Conservation (phyloP, 2,329 filamentous ascomycete species). For the Drechslerella coelobrocha region DNA sequence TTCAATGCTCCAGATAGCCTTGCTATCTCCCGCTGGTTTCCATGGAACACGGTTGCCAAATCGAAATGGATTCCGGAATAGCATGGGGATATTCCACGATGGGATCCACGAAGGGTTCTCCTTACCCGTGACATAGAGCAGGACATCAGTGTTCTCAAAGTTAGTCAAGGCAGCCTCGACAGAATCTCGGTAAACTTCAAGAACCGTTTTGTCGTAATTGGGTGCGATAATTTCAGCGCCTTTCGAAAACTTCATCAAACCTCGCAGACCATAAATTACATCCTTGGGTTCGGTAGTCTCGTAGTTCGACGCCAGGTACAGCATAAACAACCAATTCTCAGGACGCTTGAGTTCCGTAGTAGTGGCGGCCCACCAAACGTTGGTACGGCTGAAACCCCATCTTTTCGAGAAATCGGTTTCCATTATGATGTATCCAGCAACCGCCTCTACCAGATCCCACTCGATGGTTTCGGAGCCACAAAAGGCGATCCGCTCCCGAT, state of each 20-base stretch:
- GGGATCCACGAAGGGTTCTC: slow-evolving; percentile 54
- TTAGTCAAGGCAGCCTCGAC: slow-evolving; percentile 55
- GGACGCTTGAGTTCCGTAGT: slow-evolving; percentile 53
- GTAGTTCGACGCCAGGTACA: slow-evolving; percentile 55
- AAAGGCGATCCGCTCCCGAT: slow-evolving; percentile 50
- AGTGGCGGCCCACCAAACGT: slow-evolving; percentile 55
- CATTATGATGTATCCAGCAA: slow-evolving; percentile 55
- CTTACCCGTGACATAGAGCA: slow-evolving; percentile 52
- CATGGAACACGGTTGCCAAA: slow-evolving; percentile 55
- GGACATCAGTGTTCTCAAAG: slow-evolving; percentile 53
- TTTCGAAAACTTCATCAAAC: slow-evolving; percentile 52
- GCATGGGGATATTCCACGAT: slow-evolving; percentile 54
- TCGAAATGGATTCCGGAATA: slow-evolving; percentile 56
- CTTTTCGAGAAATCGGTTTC: slow-evolving; percentile 54
- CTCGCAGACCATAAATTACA: slow-evolving; percentile 53
- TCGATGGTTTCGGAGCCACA: slow-evolving; percentile 52
- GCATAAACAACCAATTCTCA: slow-evolving; percentile 55
- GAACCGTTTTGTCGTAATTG: slow-evolving; percentile 52
- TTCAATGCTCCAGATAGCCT: slow-evolving; percentile 54
- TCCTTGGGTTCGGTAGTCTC: slow-evolving; percentile 51
- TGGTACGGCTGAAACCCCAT: slow-evolving; percentile 53
- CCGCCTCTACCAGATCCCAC: slow-evolving; percentile 54
- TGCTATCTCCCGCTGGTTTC: slow-evolving; percentile 49
- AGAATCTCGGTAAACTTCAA: slow-evolving; percentile 53
- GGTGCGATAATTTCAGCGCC: slow-evolving; percentile 49